Evolutionary conservation across 441 rosid species (phyloP).

Genomic region (Corymbia calophylla): DNA sequence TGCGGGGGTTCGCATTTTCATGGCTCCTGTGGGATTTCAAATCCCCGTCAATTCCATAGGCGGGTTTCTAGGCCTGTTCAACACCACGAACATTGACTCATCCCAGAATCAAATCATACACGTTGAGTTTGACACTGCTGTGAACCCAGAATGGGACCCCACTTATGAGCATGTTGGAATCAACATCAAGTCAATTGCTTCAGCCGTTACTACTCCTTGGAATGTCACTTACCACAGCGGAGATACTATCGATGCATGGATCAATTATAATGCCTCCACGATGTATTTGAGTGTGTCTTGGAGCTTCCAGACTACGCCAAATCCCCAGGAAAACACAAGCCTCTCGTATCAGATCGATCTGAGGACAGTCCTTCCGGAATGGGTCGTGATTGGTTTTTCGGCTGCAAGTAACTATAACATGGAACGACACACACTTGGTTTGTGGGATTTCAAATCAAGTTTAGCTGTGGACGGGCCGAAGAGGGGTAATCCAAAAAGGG

Average conservation of each 20-base stretch:
- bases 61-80: conserved; percentile 25
- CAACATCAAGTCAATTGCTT: conserved; percentile 18
- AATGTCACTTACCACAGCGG: conserved; percentile 13
- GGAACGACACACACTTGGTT: conserved; percentile 6
- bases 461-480: conserved; percentile 2
- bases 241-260: conserved; percentile 12
- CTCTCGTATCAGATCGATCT: conserved; percentile 21
- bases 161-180: conserved; percentile 23
- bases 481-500: background rate
- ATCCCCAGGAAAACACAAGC: conserved; percentile 6
- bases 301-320: background rate
- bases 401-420: background rate
- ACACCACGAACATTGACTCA: conserved; percentile 10
- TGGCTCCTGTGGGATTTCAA: conserved; percentile 15
- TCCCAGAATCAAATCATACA: conserved; percentile 2
- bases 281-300: conserved; percentile 20
- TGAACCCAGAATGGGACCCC: conserved; percentile 43
- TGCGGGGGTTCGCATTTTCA: conserved; percentile 19
- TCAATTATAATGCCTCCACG: conserved; percentile 12
- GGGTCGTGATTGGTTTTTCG: conserved; percentile 26
- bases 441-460: conserved; percentile 31
- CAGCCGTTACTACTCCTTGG: conserved; percentile 18
- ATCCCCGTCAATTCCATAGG: conserved; percentile 23
- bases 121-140: conserved; percentile 5
- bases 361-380: conserved; percentile 17